phyloP scores from a whole-genome alignment of 345 rosid genomes.

The Syzygium oleosum region DNA sequence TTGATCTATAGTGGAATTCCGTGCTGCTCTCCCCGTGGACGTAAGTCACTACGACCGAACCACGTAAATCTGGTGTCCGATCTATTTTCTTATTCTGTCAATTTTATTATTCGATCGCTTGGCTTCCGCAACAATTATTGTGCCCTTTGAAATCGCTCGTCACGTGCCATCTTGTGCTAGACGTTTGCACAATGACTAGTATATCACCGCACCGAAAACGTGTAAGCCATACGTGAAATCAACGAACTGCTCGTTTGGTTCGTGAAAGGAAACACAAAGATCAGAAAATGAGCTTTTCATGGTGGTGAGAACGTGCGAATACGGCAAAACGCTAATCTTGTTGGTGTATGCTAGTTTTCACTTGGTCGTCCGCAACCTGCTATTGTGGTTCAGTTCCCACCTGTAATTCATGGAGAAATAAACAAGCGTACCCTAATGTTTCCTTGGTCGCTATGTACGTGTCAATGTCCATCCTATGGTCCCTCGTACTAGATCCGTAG shows the following conservation, averaged over 20 bases:
- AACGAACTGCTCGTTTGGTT: not conserved
- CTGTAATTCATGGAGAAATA: not conserved
- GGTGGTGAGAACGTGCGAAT: not conserved
- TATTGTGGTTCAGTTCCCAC: not conserved
- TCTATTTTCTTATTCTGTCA: too few relatives aligned
- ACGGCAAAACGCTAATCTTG: not conserved
- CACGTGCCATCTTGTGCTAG: not conserved
- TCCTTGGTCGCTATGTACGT: not conserved
- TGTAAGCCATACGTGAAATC: not conserved
- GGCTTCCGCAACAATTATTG: not conserved
- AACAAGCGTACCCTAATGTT: not conserved
- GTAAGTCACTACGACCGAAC: too few relatives aligned
- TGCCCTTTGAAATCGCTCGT: not conserved
- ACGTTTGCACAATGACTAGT: not conserved
- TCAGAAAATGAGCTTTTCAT: not conserved
- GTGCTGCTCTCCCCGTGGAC: too few relatives aligned
- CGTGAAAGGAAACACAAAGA: not conserved
- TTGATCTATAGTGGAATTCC: too few relatives aligned
- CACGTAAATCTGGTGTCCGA: too few relatives aligned
- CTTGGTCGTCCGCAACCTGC: not conserved
- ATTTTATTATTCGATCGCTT: too few relatives aligned
- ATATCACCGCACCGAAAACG: not conserved
- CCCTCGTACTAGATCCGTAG: not conserved
- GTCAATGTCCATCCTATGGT: not conserved
- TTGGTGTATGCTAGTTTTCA: not conserved